Evolutionary conservation across 495 filamentous ascomycete species (phyloP).

Genomic region (Pseudomonodictys pantanalensis): DNA sequence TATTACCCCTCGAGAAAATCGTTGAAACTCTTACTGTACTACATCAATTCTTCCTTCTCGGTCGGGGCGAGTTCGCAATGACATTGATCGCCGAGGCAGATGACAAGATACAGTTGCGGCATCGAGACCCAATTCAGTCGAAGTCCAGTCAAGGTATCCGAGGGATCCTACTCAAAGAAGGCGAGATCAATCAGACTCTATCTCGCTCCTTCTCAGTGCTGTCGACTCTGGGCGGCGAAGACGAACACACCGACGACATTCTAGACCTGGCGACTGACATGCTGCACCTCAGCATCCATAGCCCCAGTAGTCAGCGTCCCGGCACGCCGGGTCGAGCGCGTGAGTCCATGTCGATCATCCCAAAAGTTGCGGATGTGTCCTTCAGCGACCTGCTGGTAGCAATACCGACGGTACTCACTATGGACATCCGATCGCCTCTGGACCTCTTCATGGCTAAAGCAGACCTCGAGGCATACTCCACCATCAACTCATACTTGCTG

Average conservation of each 20-base stretch:
- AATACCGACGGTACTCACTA: conserved; percentile 64
- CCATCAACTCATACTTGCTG: conserved; percentile 81
- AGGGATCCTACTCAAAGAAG: conserved; percentile 74
- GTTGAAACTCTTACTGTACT: conserved; percentile 73
- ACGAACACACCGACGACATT: conserved; percentile 69
- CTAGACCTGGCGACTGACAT: conserved; percentile 78
- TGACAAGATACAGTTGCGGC: conserved; percentile 59
- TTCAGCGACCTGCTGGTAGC: conserved; percentile 86
- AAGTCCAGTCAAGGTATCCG: conserved; percentile 42
- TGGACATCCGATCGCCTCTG: conserved; percentile 73
- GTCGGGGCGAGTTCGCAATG: conserved; percentile 86
- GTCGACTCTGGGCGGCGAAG: conserved; percentile 64
- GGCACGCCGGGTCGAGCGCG: conserved; percentile 32
- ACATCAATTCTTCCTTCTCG: conserved; percentile 81
- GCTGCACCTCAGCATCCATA: conserved; percentile 61
- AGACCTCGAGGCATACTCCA: conserved; percentile 75
- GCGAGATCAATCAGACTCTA: conserved; percentile 74
- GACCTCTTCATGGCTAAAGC: conserved; percentile 78
- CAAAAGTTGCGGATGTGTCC: conserved; percentile 34
- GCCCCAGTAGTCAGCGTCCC: conserved; percentile 29
- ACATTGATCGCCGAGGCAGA: conserved; percentile 82
- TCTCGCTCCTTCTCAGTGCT: conserved; percentile 74
- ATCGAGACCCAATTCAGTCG: conserved; percentile 39
- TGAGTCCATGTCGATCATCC: conserved; percentile 17
- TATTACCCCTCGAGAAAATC: conserved; percentile 73